Conservation (phyloP, 2,329 filamentous ascomycete species). For the Amesomyces nigricolor region DNA sequence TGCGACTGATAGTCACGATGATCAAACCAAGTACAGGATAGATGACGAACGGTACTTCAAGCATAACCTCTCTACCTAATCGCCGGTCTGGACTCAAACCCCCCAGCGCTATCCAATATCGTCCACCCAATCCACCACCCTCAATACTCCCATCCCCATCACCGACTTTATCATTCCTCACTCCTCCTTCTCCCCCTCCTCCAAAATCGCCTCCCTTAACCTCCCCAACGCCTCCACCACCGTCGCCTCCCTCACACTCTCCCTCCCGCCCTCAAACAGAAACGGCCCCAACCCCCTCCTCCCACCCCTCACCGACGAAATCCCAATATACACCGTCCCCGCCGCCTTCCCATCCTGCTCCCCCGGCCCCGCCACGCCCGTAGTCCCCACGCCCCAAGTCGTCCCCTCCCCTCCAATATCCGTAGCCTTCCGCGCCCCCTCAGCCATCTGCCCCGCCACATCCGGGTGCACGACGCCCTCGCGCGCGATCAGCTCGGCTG, state of each 20-base stretch:
- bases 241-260: conserved; percentile 24
- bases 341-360: conserved; percentile 27
- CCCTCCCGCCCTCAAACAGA: conserved; percentile 22
- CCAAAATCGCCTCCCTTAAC: conserved; percentile 14
- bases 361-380: conserved; percentile 27
- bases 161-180: too few species aligned
- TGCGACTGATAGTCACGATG: too few species aligned
- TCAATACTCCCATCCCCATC: too few species aligned
- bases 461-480: conserved; percentile 27
- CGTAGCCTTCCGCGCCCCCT: conserved; percentile 12
- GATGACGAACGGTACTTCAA: too few species aligned
- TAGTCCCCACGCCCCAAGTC: conserved; percentile 27
- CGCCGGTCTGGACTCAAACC: too few species aligned
- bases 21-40: too few species aligned
- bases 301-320: conserved; percentile 14
- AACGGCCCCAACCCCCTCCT: conserved; percentile 23
- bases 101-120: too few species aligned
- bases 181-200: background rate
- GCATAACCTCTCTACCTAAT: too few species aligned
- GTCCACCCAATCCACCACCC: too few species aligned
- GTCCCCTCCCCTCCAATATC: conserved; percentile 12
- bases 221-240: conserved; percentile 21
- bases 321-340: conserved; percentile 25
- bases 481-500: conserved; percentile 21
- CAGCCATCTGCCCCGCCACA: conserved; percentile 24